Evolutionary conservation across 441 rosid genomes (phyloP).

Genomic region (Gossypium davidsonii): DNA sequence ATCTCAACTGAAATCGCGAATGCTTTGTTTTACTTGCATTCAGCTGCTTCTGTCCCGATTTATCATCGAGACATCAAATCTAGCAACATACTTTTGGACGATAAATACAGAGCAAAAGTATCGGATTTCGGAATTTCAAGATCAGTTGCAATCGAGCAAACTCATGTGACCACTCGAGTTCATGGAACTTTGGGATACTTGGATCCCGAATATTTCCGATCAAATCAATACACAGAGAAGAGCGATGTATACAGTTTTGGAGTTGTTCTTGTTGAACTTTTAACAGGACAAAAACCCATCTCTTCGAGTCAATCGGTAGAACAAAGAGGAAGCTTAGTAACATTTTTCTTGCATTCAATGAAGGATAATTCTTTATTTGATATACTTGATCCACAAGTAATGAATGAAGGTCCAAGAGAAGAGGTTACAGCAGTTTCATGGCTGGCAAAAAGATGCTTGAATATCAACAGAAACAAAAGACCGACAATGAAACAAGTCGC

Average conservation of each 20-base stretch:
- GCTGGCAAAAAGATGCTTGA: constrained; percentile 4
- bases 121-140: neutral
- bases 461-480: neutral
- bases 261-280: neutral
- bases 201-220: neutral
- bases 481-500: neutral
- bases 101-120: neutral
- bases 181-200: neutral
- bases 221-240: neutral
- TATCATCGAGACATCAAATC: constrained; percentile 8
- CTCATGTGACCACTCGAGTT: neutral
- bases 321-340: neutral
- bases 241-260: constrained; percentile 13
- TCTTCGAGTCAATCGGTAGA: neutral
- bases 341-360: neutral
- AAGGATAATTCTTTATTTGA: neutral
- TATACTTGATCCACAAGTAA: neutral
- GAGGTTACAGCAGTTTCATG: neutral
- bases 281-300: neutral
- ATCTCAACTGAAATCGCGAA: neutral
- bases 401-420: neutral
- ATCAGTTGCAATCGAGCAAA: neutral
- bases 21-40: neutral
- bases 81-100: neutral
- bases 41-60: neutral